These are phyloP conservation scores for Paraphoma sp. DNA, from an alignment of 2,329 filamentous ascomycete species.

Conservation along the genomic window DNA sequence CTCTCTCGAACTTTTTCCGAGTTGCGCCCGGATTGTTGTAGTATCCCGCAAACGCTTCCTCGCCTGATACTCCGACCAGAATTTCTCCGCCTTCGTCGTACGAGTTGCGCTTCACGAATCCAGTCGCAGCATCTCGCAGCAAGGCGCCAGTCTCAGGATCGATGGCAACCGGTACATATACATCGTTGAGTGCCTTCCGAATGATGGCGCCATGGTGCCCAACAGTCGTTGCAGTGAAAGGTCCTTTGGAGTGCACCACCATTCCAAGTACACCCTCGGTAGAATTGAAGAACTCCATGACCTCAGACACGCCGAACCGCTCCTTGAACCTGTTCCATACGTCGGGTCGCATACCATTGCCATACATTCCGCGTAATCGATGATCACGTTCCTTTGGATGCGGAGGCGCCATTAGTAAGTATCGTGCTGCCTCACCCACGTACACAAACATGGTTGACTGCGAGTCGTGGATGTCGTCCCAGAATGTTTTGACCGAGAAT, in stretches of 20 bases:
- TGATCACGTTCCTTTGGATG: conserved; percentile 66
- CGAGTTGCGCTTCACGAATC: conserved; percentile 66
- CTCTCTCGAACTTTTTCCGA: conserved; percentile 57
- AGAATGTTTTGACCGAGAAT: conserved; percentile 73
- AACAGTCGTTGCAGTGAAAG: conserved; percentile 64
- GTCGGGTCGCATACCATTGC: conserved; percentile 72
- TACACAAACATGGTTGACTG: conserved; percentile 74
- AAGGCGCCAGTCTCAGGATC: conserved; percentile 73
- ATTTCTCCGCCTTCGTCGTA: conserved; percentile 77
- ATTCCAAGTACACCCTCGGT: conserved; percentile 73
- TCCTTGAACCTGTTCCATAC: conserved; percentile 70
- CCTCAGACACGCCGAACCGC: conserved; percentile 66
- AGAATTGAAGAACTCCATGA: conserved; percentile 78
- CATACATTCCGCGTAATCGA: conserved; percentile 65
- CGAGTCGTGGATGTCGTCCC: conserved; percentile 72
- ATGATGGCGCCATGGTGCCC: conserved; percentile 72
- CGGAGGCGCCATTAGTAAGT: conserved; percentile 71
- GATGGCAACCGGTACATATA: conserved; percentile 69
- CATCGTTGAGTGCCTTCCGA: conserved; percentile 59
- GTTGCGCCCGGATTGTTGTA: conserved; percentile 71
- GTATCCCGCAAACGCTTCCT: conserved; percentile 65
- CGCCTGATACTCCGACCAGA: conserved; percentile 64
- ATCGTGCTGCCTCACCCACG: conserved; percentile 77
- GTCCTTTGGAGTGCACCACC: conserved; percentile 59
- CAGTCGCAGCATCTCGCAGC: conserved; percentile 68